A percentile compares a stretch with the other conserved stretches of the same genome.
phyloP scores from a whole-genome alignment of 1,284 basidiomycete genomes.

The Trichosporon asahii region DNA sequence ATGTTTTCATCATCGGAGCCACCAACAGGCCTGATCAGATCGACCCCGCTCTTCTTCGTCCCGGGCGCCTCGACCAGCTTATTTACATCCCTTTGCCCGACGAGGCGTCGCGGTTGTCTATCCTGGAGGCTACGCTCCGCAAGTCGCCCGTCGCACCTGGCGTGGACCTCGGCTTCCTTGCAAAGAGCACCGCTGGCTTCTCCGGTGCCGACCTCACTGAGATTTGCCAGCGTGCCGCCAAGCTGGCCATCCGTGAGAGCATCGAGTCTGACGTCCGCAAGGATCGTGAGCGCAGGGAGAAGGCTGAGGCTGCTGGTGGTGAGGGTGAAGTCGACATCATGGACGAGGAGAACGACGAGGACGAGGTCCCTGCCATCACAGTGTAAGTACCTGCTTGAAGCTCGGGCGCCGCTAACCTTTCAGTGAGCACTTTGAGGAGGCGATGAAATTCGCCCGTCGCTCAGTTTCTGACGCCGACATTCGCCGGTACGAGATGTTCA shows the following conservation, averaged over 20 bases:
- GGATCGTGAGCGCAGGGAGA: conserved; percentile 75
- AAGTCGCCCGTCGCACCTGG: conserved; percentile 85
- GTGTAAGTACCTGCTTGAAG: conserved; percentile 52
- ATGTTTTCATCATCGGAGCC: conserved; percentile 97
- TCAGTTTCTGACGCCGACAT: conserved; percentile 94
- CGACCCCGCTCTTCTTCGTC: conserved; percentile 92
- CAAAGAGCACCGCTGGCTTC: conserved; percentile 95
- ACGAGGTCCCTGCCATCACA: conserved; percentile 95
- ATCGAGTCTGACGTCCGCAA: conserved; percentile 88
- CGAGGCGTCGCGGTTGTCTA: conserved; percentile 84
- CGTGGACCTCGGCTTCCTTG: conserved; percentile 82
- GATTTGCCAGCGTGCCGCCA: conserved; percentile 96
- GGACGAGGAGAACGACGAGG: conserved; percentile 61
- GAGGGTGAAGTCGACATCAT: conserved; percentile 65
- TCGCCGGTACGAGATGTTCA: conserved; percentile 57
- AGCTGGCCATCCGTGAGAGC: conserved; percentile 79
- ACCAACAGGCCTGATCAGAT: conserved; percentile 99
- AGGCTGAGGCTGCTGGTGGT: conserved; percentile 70
- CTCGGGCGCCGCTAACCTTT: conserved; percentile 1
- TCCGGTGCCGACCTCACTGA: conserved; percentile 99
- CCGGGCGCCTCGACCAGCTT: conserved; percentile 88
- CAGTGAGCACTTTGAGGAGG: conserved; percentile 89
- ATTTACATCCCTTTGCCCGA: conserved; percentile 94
- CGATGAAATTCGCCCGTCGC: conserved; percentile 63
- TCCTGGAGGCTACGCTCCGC: conserved; percentile 85